Percentiles rank a stretch among this genome's conserved stretches.
Evolutionary conservation across 2,329 filamentous ascomycete species (phyloP).

Genomic region (Aspergillus aculeatus): DNA sequence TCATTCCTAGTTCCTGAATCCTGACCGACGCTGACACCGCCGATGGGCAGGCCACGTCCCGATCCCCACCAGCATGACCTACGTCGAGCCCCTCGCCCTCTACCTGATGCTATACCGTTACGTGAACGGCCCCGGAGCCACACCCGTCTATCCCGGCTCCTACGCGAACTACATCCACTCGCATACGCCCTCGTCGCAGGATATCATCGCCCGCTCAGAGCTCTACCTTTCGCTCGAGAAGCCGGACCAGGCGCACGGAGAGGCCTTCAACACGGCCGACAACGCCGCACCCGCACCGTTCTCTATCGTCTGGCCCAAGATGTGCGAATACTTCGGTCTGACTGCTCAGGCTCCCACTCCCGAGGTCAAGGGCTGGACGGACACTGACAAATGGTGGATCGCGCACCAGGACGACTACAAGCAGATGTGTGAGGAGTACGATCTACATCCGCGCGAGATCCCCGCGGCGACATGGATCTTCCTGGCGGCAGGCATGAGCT

Average conservation of each 20-base stretch:
- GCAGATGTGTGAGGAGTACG: constrained; percentile 23
- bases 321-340: constrained; percentile 25
- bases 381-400: constrained; percentile 23
- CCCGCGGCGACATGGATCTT: constrained; percentile 17
- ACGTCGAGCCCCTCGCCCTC: constrained; percentile 42
- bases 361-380: constrained; percentile 9
- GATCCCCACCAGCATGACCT: constrained; percentile 45
- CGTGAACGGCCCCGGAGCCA: constrained; percentile 37
- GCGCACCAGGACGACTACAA: constrained; percentile 18
- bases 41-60: constrained; percentile 41
- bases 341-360: constrained; percentile 9
- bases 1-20: not conserved
- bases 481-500: constrained; percentile 13
- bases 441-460: constrained; percentile 15
- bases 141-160: constrained; percentile 39
- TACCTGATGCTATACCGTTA: constrained; percentile 40
- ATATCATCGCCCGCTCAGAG: constrained; percentile 24
- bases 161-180: constrained; percentile 33
- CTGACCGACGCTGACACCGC: not conserved
- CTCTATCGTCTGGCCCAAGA: constrained; percentile 20
- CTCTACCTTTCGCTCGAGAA: constrained; percentile 25
- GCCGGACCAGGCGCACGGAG: constrained; percentile 15
- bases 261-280: constrained; percentile 30
- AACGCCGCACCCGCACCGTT: constrained; percentile 16
- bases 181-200: constrained; percentile 41